Evolutionary conservation across 768 basidiomycete species (phyloP), one percentile per base, ranked within the genome.

Genomic region (Lactarius pseudohatsudake): DNA sequence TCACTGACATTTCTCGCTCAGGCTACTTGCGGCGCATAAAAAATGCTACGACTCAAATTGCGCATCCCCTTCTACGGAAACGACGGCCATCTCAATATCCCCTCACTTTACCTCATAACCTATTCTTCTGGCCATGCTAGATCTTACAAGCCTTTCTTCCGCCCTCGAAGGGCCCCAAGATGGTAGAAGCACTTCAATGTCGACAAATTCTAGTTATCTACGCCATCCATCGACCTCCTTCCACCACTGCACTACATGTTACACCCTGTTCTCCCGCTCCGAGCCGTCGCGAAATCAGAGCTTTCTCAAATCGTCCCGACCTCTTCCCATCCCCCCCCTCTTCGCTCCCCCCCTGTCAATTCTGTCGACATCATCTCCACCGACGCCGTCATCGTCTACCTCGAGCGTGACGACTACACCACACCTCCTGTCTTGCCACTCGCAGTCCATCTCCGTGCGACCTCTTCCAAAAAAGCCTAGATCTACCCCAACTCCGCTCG

Each of bases 401-500:
- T 62, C 41, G 2, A 28, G 53, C 53, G 30, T n/a, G 20, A 16
- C 30, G 2, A 32, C 18, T 20, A 5, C 26, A 10, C 11, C 50
- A 26, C 32, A 22, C 20, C 47, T 26, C 20, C 57, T 2, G 8
- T 15, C 30, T 22, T 43, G 57, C 53, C 61, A n/a, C 30, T 57
- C 47, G 16, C 45, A 30, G 61, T 62, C 30, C 8, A 61, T 66
- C n/a, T 34, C 62, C 32, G 18, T 30, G 15, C 62, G 66, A 2
- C 66, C 66, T 22, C 66, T 67, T 56, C 66, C 66, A 2, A 47
- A 67, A 54, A 62, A n/a, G 58, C 66, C 66, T 38, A 64, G 55
- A 22, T 20, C 15, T 22, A 11, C 32, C 11, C 20, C 34, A 20
- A 56, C 8, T 53, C n/a, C 22, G 7, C 40, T 32, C 9, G 40